These are phyloP conservation scores for Citrus unshiu DNA, from an alignment of 345 rosid species.

Conservation along the genomic window DNA sequence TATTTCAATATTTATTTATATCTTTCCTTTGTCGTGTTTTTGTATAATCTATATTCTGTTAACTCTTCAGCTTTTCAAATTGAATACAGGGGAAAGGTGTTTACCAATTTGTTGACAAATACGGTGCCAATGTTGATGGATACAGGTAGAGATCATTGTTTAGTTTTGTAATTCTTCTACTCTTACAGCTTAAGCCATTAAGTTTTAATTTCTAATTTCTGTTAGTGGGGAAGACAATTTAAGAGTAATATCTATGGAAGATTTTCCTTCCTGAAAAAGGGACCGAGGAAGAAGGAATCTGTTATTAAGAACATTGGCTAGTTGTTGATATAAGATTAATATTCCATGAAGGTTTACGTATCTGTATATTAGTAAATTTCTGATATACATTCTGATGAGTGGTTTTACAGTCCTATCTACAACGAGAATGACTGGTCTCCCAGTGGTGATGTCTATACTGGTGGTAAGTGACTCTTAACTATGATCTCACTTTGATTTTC, in stretches of 20 bases:
- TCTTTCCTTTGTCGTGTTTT: neutral
- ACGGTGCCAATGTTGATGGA: constrained; percentile 94
- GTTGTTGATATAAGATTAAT: too few relatives aligned
- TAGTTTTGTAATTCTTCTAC: neutral
- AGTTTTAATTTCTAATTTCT: too few relatives aligned
- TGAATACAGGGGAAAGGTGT: constrained; percentile 87
- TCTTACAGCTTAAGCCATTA: neutral
- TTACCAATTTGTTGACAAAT: constrained; percentile 90
- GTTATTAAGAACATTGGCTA: too few relatives aligned
- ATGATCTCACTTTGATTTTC: neutral
- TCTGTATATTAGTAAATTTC: too few relatives aligned
- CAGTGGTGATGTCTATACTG: constrained; percentile 72
- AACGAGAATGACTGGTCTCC: constrained; percentile 66
- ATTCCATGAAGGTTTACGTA: too few relatives aligned
- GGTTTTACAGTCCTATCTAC: constrained; percentile 68
- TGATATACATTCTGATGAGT: neutral
- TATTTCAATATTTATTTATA: neutral
- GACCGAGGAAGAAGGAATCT: too few relatives aligned
- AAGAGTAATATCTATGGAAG: too few relatives aligned
- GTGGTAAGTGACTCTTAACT: constrained; percentile 37
- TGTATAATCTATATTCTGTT: neutral
- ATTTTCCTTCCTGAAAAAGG: too few relatives aligned
- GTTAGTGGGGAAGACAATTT: neutral
- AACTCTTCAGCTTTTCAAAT: neutral
- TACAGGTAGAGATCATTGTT: constrained; percentile 52